Evolutionary conservation across 768 basidiomycete genomes (phyloP).

Genomic region (Pulveroboletus frians): DNA sequence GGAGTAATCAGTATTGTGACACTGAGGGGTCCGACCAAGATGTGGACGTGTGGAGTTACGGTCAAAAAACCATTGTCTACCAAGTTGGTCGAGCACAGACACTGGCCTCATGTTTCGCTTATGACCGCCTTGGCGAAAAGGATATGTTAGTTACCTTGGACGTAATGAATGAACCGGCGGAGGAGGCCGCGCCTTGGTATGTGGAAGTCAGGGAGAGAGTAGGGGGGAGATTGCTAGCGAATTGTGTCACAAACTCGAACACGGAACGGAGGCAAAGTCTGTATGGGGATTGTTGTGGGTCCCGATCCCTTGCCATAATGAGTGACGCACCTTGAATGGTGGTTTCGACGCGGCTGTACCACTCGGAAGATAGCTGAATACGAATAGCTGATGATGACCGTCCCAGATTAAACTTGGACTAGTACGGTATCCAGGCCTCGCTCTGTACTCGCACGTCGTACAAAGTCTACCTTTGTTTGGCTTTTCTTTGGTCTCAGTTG

Average conservation of each 20-base stretch:
- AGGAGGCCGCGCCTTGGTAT: constrained; percentile 63
- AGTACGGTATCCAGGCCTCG: constrained; percentile 15
- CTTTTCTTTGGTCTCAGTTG: constrained; percentile 52
- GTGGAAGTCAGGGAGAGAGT: constrained; percentile 11
- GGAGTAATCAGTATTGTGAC: constrained; percentile 15
- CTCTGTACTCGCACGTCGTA: constrained; percentile 2
- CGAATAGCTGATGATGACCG: background rate
- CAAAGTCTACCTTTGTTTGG: constrained; percentile 29
- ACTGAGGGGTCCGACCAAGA: constrained; percentile 13
- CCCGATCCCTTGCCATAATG: constrained; percentile 40
- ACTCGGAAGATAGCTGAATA: constrained; percentile 15
- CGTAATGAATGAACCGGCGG: constrained; percentile 58
- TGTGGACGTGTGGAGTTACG: constrained; percentile 21
- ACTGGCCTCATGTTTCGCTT: constrained; percentile 25
- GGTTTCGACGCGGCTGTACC: background rate
- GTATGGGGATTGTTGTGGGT: constrained; percentile 51
- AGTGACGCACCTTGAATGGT: constrained; percentile 6
- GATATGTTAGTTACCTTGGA: constrained; percentile 40
- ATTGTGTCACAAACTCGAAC: constrained; percentile 26
- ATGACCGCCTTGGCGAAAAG: constrained; percentile 3
- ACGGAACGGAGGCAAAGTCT: constrained; percentile 36
- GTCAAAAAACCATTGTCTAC: constrained; percentile 24
- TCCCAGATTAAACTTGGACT: constrained; percentile 22
- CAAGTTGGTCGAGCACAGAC: constrained; percentile 15
- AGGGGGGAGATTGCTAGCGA: background rate